Base-by-base conservation (phyloP, 2,329 filamentous ascomycete genomes). In the Cercospora brassicicola region DNA sequence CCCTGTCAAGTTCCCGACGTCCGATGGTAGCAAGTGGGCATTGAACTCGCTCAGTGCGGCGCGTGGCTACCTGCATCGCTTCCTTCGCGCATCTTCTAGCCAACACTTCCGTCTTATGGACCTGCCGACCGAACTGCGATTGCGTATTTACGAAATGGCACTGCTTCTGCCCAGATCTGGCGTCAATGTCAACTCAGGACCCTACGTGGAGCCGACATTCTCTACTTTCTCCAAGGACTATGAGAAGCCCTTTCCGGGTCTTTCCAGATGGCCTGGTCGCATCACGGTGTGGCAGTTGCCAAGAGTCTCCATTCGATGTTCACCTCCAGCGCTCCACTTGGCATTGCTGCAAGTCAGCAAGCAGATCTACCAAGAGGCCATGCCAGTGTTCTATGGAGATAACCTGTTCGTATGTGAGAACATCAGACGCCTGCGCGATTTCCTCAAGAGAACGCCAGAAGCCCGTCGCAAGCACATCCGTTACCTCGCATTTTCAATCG, bases 281-380 rank as follows among this genome's bases (percentile, higher is more conserved):
- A 33, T 13, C 45, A 33, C 23, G 45, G 18, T 23, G 20, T 48
- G 45, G 45, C n/a, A 18, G 45, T 23, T 48, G n/a, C 45, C 45
- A 48, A 11, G 45, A 18, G n/a, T 26, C 26, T 28, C 23, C 13
- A 23, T 42, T 1, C 45, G 13, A 15, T 23, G 48, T 31, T 10
- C 51, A 7, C 18, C 61, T 8, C 33, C 61, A 11, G 26, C 61
- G 8, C 3, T 4, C 28, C 59, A 67, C 28, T 51, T 73, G 13
- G 62, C 68, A 13, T 23, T 73, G 13, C 65, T 73, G 2, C 48
- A 15, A 4, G 70, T 72, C 42, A 72, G 59, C 60, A 71, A 71
- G 48, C 36, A 67, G 9, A 45, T 72, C 4, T 62, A 23, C 42
- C 28, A 55, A 8, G 70, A 73, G 20, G 64, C 72, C 13, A 64